phyloP scores from a whole-genome alignment of 495 filamentous ascomycete genomes.

The Oidiodendron maius region DNA sequence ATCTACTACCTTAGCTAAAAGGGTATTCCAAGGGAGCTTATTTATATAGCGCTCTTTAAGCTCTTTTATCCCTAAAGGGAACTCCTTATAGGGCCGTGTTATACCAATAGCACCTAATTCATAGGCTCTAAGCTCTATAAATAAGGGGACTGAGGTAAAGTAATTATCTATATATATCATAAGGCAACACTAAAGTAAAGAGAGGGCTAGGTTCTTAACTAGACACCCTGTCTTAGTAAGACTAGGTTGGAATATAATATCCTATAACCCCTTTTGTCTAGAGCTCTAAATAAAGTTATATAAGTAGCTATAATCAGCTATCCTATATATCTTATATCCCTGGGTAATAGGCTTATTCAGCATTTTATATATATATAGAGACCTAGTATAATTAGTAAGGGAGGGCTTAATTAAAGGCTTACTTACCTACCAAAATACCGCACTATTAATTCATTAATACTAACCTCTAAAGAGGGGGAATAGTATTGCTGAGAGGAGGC shows the following conservation, averaged over 20 bases:
- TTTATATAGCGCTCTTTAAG: neutral
- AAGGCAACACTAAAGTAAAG: neutral
- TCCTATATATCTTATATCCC: too few species aligned
- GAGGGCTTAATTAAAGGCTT: too few species aligned
- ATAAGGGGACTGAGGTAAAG: constrained; percentile 5
- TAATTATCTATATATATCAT: too few species aligned
- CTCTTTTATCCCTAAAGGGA: neutral
- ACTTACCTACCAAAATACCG: too few species aligned
- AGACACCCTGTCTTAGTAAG: too few species aligned
- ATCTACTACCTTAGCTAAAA: constrained; percentile 8
- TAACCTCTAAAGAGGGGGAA: constrained; percentile 3
- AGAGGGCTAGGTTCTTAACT: constrained; percentile 2
- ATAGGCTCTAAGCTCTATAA: neutral
- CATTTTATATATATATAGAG: constrained; percentile 12
- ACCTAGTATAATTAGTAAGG: constrained; percentile 5
- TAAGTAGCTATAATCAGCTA: constrained; percentile 8
- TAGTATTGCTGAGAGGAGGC: constrained; percentile 7
- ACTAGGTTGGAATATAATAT: too few species aligned
- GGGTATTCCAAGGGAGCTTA: constrained; percentile 14
- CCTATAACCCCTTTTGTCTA: neutral
- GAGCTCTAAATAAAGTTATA: constrained; percentile 7
- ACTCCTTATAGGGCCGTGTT: too few species aligned
- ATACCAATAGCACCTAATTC: constrained; percentile 2
- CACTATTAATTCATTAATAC: too few species aligned
- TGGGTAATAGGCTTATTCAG: too few species aligned